A percentile compares a stretch with the other conserved stretches of the same genome.
These are phyloP conservation scores for Euphrasia confusa DNA, from an alignment of 257 asterid species.

Conservation along the genomic window DNA sequence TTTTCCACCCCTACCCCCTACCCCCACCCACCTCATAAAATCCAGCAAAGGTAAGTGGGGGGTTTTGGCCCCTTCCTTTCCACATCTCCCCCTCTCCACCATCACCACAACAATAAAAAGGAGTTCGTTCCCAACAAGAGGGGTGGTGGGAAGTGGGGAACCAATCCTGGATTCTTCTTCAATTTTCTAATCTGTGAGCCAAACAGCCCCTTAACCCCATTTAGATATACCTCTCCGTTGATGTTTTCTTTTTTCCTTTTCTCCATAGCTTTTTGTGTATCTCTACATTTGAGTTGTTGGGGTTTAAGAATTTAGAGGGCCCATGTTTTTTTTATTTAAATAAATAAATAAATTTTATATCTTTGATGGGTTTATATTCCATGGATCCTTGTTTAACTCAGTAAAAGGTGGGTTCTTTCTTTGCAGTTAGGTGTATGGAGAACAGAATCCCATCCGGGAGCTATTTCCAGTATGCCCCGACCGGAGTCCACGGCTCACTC, in stretches of 20 bases:
- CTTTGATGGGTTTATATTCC: neutral
- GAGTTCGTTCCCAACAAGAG: conserved; percentile 41
- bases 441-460: conserved; percentile 53
- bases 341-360: neutral
- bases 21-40: conserved; percentile 23
- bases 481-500: conserved; percentile 43
- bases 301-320: neutral
- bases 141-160: conserved; percentile 35
- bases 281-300: neutral
- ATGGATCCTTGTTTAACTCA: conserved; percentile 5
- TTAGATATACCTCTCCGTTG: neutral
- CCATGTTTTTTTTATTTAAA: conserved; percentile 1
- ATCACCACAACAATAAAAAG: conserved; percentile 27
- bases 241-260: neutral
- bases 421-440: conserved; percentile 49
- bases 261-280: conserved; percentile 10
- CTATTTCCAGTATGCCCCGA: conserved; percentile 70
- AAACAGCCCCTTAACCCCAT: neutral
- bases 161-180: conserved; percentile 30
- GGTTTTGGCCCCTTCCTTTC: conserved; percentile 33
- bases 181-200: conserved; percentile 25
- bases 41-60: conserved; percentile 28
- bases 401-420: neutral
- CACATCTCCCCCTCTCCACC: conserved; percentile 21
- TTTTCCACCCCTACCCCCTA: neutral